Percentiles rank a stretch among this genome's conserved stretches.
Conservation (phyloP, 2,329 filamentous ascomycete genomes). For the Sclerotinia nivalis region DNA sequence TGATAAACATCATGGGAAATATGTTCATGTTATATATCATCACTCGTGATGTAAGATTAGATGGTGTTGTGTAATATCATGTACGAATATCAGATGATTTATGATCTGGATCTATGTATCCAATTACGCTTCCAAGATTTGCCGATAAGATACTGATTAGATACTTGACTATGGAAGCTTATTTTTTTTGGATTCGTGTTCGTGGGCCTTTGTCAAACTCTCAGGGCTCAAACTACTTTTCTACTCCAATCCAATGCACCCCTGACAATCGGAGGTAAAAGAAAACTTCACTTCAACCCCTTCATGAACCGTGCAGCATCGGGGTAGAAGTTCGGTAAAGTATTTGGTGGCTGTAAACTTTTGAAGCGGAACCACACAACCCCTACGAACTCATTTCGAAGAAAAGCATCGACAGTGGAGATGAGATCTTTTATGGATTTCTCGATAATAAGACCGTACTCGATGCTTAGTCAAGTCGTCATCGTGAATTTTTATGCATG, state of each 20-base stretch:
- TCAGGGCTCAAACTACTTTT: neutral
- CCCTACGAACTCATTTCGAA: neutral
- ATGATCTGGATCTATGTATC: constrained; percentile 16
- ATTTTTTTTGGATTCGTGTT: constrained; percentile 7
- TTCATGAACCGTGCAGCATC: constrained; percentile 20
- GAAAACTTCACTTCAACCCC: constrained; percentile 10
- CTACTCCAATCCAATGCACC: neutral
- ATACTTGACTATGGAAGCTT: neutral
- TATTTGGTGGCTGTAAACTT: neutral
- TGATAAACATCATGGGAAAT: constrained; percentile 10
- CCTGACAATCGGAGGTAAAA: constrained; percentile 12
- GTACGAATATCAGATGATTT: constrained; percentile 16
- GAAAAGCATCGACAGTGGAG: constrained; percentile 7
- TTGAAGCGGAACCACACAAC: constrained; percentile 3
- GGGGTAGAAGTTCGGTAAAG: constrained; percentile 18
- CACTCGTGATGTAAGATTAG: constrained; percentile 5
- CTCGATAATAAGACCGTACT: constrained; percentile 8
- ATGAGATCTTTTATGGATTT: constrained; percentile 14
- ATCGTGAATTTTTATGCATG: constrained; percentile 15
- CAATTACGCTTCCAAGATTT: neutral
- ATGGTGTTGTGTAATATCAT: constrained; percentile 6
- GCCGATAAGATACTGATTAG: neutral
- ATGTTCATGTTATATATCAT: constrained; percentile 2
- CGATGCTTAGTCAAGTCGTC: constrained; percentile 15
- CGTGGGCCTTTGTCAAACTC: constrained; percentile 14